Evolutionary conservation across 176 grass and related monocot genomes (phyloP).

Genomic region (Eleusine indica): DNA sequence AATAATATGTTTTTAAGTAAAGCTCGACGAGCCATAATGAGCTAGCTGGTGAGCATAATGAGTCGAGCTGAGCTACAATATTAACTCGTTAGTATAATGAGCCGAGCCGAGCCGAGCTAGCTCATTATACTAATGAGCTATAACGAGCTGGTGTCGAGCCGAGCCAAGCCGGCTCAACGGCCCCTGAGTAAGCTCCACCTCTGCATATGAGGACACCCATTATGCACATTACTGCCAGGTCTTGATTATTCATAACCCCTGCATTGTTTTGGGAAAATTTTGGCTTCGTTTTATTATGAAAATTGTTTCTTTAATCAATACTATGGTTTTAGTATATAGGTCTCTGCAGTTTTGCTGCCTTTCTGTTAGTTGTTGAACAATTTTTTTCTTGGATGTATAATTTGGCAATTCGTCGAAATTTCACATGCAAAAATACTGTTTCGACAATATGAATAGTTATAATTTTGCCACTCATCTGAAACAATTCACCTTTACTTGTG

Average conservation of each 20-base stretch:
- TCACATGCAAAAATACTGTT: slow-evolving; percentile 12
- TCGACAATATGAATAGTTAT: background rate
- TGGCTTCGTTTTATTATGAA: background rate
- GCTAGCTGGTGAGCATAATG: too few species aligned
- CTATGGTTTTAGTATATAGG: background rate
- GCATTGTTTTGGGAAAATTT: background rate
- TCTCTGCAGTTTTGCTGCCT: background rate
- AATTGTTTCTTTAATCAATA: background rate
- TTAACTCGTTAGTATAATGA: too few species aligned
- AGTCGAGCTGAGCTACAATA: too few species aligned
- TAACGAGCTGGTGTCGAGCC: too few species aligned
- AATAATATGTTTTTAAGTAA: too few species aligned
- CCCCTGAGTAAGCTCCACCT: too few species aligned
- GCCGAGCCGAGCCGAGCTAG: too few species aligned
- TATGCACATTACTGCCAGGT: background rate
- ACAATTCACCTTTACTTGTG: background rate
- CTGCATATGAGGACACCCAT: background rate
- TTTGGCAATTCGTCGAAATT: background rate
- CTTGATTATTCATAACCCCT: background rate
- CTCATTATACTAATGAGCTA: too few species aligned
- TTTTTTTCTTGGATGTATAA: background rate
- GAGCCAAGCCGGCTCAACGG: too few species aligned
- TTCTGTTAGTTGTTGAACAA: background rate
- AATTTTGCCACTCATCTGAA: background rate
- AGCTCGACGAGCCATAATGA: too few species aligned